Percentiles rank a stretch among this genome's conserved stretches.
These are phyloP conservation scores for Agaricales sp. DNA, from an alignment of 1,284 basidiomycete species.

Conservation along the genomic window DNA sequence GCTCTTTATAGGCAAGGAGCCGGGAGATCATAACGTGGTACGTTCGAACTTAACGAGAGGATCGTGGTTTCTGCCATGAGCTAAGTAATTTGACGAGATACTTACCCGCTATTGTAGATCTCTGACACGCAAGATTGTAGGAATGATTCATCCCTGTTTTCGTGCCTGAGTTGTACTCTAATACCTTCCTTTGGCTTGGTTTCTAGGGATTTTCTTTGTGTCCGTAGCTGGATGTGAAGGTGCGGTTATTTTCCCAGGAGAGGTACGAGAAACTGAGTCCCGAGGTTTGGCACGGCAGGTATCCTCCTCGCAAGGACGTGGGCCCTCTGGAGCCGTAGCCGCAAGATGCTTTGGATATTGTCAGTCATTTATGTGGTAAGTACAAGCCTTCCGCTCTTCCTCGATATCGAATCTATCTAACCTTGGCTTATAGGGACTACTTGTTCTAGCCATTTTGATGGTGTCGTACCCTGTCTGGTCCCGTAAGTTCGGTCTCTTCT, in stretches of 20 bases:
- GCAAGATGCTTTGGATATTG: neutral
- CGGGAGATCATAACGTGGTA: no score
- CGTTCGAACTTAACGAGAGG: no score
- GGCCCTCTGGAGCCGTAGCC: neutral
- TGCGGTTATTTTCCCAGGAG: neutral
- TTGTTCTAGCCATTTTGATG: neutral
- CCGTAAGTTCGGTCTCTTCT: neutral
- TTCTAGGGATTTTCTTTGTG: neutral
- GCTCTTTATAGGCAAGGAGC: no score
- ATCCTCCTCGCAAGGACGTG: neutral
- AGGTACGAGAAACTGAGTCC: neutral
- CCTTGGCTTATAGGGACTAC: neutral
- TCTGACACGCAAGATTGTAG: neutral
- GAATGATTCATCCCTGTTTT: slow-evolving; percentile 1
- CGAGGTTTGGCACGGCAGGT: neutral
- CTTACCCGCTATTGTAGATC: neutral
- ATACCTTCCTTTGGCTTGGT: no score
- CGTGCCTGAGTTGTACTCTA: no score
- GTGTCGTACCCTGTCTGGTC: neutral
- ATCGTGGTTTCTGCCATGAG: no score
- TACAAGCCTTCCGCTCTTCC: neutral
- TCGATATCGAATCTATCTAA: neutral
- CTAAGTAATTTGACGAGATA: neutral
- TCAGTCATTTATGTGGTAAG: neutral
- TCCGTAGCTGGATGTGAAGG: neutral